Base-by-base conservation (phyloP, 1,284 basidiomycete genomes). In the Hortiboletus rubellus region DNA sequence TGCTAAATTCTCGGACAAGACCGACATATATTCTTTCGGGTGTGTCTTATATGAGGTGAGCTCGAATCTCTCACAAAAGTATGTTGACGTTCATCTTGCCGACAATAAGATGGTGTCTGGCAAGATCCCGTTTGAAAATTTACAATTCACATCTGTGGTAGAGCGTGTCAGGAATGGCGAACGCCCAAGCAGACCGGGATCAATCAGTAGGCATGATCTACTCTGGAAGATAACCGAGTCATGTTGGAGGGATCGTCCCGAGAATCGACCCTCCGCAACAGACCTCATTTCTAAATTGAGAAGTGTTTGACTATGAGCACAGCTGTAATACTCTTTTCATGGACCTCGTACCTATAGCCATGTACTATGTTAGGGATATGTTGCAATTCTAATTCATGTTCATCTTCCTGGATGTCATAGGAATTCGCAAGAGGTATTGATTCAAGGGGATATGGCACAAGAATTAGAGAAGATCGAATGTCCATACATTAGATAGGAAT, bases 21-120 rank as follows among this genome's bases (percentile, higher is more conserved):
- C 61, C 5, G 72, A 72, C 24, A 54, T 72, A 41, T 72, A 67
- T 43, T 60, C 69, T 24, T 66, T 73, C 24, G 72, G 66, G 5
- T 70, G 69, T 43, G 59, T 72, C 34, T 33, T 72, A 18, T 73
- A 73, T 41, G 69, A 73, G 67, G 72, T 66, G 49, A 52, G 57
- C 14, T 49, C 9, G 8, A 17, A 43, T 31, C 50, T 9, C 17
- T 42, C 49, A 2, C 1, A 18, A 18, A 7, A 30, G 34, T 27
- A 17, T 17, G 24, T 34, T 30, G 42, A 36, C 40, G 24, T 41
- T 54, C 27, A 59, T 50, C 40, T 17, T 42, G 24, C 52, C 42
- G 41, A 46, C 34, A n/a, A 22, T 27, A 34, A 72, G 68, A 68
- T 70, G 41, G 7, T 69, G 30, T 59, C 67, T 30, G 65, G 69